Evolutionary conservation across 2,329 filamentous ascomycete genomes (phyloP).

Genomic region (Laburnicola sp.): DNA sequence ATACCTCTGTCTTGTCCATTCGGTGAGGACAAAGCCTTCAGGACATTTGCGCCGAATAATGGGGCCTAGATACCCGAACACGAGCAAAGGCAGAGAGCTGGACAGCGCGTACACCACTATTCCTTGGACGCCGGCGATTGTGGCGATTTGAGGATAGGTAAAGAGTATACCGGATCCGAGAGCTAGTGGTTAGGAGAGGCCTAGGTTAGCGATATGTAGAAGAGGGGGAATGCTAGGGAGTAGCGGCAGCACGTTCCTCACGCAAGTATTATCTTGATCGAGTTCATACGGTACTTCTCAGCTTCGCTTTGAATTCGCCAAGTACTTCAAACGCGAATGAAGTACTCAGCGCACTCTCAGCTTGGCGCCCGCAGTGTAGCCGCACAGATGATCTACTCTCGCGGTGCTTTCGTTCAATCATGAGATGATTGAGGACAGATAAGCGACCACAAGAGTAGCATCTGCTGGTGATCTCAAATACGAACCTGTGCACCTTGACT

Average conservation of each 20-base stretch:
- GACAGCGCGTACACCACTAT: constrained; percentile 75
- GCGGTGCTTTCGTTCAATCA: constrained; percentile 3
- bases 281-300: constrained; percentile 96
- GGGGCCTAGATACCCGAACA: constrained; percentile 74
- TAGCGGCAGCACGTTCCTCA: constrained; percentile 97
- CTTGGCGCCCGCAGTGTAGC: constrained; percentile 85
- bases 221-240: constrained; percentile 48
- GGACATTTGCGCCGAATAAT: constrained; percentile 79
- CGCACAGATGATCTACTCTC: constrained; percentile 45
- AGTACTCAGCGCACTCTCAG: constrained; percentile 33
- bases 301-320: constrained; percentile 60
- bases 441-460: constrained; percentile 18
- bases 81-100: constrained; percentile 70
- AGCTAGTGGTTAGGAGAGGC: constrained; percentile 54
- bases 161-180: constrained; percentile 84
- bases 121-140: constrained; percentile 77
- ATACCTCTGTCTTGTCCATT: constrained; percentile 81
- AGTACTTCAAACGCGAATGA: constrained; percentile 10
- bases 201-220: constrained; percentile 40
- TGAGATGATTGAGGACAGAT: background rate
- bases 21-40: constrained; percentile 80
- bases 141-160: constrained; percentile 78
- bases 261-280: constrained; percentile 99
- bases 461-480: constrained; percentile 46
- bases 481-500: constrained; percentile 39